These are phyloP conservation scores for Diaporthe humulicola DNA, from an alignment of 2,329 filamentous ascomycete genomes.

Conservation along the genomic window DNA sequence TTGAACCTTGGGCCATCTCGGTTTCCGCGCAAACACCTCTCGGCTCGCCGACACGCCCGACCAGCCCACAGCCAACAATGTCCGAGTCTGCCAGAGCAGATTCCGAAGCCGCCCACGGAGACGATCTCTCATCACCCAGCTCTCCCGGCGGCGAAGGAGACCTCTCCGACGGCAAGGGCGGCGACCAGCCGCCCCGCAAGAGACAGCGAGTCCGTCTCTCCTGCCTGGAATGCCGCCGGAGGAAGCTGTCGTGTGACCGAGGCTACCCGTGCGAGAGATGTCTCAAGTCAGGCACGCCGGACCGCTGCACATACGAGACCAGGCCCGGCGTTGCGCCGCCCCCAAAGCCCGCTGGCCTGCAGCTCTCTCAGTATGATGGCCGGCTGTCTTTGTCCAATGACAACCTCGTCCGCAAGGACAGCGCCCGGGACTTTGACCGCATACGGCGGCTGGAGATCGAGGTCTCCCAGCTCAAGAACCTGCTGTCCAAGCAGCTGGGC, in stretches of 20 bases:
- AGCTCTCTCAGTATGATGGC: conserved; percentile 60
- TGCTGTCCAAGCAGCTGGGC: conserved; percentile 58
- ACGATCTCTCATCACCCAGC: conserved; percentile 37
- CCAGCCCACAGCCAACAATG: conserved; percentile 28
- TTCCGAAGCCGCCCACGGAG: conserved; percentile 31
- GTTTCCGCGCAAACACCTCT: conserved; percentile 36
- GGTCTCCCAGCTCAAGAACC: conserved; percentile 67
- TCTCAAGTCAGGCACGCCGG: conserved; percentile 72
- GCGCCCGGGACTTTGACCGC: conserved; percentile 66
- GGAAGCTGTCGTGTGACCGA: conserved; percentile 73
- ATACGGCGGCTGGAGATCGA: conserved; percentile 72
- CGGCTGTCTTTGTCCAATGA: conserved; percentile 57
- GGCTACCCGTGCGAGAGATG: conserved; percentile 73
- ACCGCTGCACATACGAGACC: conserved; percentile 71
- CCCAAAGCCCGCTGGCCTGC: conserved; percentile 62
- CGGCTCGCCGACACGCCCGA: conserved; percentile 36
- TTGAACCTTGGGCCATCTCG: conserved; percentile 37
- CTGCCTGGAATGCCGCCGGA: conserved; percentile 71
- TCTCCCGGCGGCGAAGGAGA: conserved; percentile 41
- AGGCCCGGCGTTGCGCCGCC: conserved; percentile 54
- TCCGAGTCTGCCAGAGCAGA: conserved; percentile 35
- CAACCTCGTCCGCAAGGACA: conserved; percentile 54
- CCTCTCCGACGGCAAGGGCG: conserved; percentile 47
- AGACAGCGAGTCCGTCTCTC: conserved; percentile 71
- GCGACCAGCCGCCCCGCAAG: conserved; percentile 62